Percentiles rank a stretch among this genome's conserved stretches.
Evolutionary conservation across 208 protist genomes (phyloP).

Genomic region (Trypanosoma congolense): DNA sequence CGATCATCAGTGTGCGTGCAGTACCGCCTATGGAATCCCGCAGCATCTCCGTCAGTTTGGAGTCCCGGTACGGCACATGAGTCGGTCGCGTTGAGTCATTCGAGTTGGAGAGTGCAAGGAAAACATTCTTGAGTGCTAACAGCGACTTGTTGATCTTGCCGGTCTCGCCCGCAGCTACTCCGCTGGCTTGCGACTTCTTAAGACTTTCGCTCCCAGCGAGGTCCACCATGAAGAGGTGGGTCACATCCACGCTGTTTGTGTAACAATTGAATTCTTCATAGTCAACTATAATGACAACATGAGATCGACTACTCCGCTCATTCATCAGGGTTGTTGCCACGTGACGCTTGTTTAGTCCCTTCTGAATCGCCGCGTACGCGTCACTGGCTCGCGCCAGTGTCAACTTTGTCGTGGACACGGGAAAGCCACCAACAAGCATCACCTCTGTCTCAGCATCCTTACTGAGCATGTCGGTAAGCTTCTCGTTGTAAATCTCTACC

Average conservation of each 20-base stretch:
- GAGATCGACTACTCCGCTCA: conserved; percentile 93
- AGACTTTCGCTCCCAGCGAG: conserved; percentile 93
- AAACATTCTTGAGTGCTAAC: conserved; percentile 92
- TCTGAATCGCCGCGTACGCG: conserved; percentile 67
- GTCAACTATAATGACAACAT: conserved; percentile 95
- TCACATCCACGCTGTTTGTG: conserved; percentile 84
- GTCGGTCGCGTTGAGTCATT: conserved; percentile 68
- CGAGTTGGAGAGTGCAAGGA: conserved; percentile 83
- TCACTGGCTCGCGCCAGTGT: conserved; percentile 67
- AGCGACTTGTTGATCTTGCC: conserved; percentile 92
- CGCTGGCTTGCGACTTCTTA: conserved; percentile 89
- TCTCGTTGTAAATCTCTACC: conserved; percentile 92
- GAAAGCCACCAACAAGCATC: conserved; percentile 79
- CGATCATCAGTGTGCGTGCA: conserved; percentile 91
- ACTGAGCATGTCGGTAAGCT: conserved; percentile 88
- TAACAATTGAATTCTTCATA: conserved; percentile 80
- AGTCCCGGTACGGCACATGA: conserved; percentile 94
- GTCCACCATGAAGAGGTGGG: conserved; percentile 95
- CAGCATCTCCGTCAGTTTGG: conserved; percentile 91
- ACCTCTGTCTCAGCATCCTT: conserved; percentile 74
- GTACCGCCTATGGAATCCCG: conserved; percentile 93
- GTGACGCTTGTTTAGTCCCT: conserved; percentile 67
- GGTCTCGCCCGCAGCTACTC: conserved; percentile 81
- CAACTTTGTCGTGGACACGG: conserved; percentile 56
- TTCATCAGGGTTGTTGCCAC: conserved; percentile 95